These are phyloP conservation scores for Isabelozyma heimii DNA, from an alignment of 805 yeast genomes.

Conservation along the genomic window DNA sequence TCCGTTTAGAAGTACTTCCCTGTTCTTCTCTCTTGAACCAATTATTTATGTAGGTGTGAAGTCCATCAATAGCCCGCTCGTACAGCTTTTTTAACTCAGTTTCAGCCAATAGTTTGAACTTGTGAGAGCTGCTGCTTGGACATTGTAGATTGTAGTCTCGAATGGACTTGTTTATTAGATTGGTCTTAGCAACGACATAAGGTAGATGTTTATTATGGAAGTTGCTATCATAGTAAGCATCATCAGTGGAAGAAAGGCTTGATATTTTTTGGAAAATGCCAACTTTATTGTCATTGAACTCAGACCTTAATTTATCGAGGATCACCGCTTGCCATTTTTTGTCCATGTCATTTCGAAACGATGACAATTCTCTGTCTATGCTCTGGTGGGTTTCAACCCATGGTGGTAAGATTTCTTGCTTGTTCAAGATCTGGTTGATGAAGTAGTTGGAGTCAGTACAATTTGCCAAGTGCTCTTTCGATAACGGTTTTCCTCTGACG, in stretches of 20 bases:
- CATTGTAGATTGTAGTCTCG: slow-evolving; percentile 37
- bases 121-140: slow-evolving; percentile 37
- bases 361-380: slow-evolving; percentile 52
- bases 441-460: slow-evolving; percentile 65
- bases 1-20: background rate
- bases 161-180: slow-evolving; percentile 19
- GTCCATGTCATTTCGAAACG: slow-evolving; percentile 46
- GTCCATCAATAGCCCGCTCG: slow-evolving; percentile 11
- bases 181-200: slow-evolving; percentile 21
- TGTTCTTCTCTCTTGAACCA: slow-evolving; percentile 14
- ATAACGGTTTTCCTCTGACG: slow-evolving; percentile 60
- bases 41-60: slow-evolving; percentile 9
- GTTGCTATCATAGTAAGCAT: background rate
- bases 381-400: slow-evolving; percentile 84
- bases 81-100: slow-evolving; percentile 23
- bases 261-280: background rate
- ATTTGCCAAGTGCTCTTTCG: slow-evolving; percentile 57
- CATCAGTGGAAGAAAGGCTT: background rate
- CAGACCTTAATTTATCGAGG: slow-evolving; percentile 6
- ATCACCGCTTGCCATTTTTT: slow-evolving; percentile 32
- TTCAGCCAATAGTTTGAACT: slow-evolving; percentile 28
- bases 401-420: slow-evolving; percentile 81
- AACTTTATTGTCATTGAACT: background rate
- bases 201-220: slow-evolving; percentile 3
- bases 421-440: slow-evolving; percentile 69